Evolutionary conservation across 108 stramenopile species (phyloP), one percentile per base, ranked within the genome.

Genomic region (Nitzschia inconspicua): DNA sequence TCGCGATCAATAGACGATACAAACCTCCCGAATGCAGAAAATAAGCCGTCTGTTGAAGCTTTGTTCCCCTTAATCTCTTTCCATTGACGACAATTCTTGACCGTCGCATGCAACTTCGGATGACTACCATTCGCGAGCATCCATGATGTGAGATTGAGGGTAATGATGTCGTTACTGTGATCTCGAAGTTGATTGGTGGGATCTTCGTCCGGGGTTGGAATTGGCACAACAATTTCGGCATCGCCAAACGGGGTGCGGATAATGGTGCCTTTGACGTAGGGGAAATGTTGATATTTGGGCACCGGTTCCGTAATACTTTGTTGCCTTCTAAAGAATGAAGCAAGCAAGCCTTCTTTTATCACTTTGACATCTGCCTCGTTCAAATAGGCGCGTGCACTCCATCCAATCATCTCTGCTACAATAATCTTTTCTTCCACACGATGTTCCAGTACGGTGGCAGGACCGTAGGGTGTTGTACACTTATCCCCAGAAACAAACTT

Each of bases 391-490:
- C 67, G 56, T 22, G 89, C 87, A 8, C 60, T 60, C 88, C 86
- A 90, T 22, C 82, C 84, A 28, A 66, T 42, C 78, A 92, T 80
- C 30, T 82, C 80, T 2, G 91, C 73, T 10, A 89, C 91, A 24
- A 93, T 77, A 24, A 89, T 79, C 6, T 71, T 57, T 13, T 84
- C 29, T 22, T 73, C 49, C 47, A 57, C 47, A n/a, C 91, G 67
- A 47, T 89, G 76, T 37, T 91, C 84, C 7, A 86, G 66, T 4
- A 95, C 78, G 40, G 61, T 64, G 2, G 70, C 94, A 19, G 57
- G 54, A 18, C 94, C 94, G 59, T 85, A 95, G 10, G 88, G 89
- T 28, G 94, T 92, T 3, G 75, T 73, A 58, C 89, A 88, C 35
- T 73, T 70, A 25, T 86, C 89, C 19, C 89, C 89, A 10, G 31